These are phyloP conservation scores for Phyllostachys edulis DNA, from an alignment of 176 grass and related monocot species.

Conservation along the genomic window DNA sequence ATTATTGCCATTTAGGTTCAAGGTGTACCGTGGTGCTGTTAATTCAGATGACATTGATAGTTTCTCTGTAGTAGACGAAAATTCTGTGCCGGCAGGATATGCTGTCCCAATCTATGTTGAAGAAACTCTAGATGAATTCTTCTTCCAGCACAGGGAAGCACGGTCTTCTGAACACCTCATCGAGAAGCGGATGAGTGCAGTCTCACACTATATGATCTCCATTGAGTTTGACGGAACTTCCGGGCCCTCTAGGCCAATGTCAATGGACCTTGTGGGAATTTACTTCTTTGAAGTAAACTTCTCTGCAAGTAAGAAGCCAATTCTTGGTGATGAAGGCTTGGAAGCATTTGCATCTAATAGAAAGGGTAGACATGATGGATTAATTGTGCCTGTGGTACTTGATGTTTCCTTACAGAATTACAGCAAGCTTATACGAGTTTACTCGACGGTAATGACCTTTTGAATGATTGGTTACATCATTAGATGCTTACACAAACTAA, in stretches of 20 bases:
- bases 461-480: constrained; percentile 33
- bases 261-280: constrained; percentile 95
- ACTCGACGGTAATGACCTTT: constrained; percentile 73
- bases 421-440: constrained; percentile 85
- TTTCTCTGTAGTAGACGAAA: constrained; percentile 71
- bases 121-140: constrained; percentile 83
- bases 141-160: constrained; percentile 63
- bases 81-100: constrained; percentile 66
- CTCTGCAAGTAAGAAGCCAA: constrained; percentile 62
- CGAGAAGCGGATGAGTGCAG: constrained; percentile 69
- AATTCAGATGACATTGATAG: constrained; percentile 72
- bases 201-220: constrained; percentile 93
- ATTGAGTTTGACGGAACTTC: constrained; percentile 91
- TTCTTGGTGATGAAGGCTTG: constrained; percentile 44
- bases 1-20: constrained; percentile 76
- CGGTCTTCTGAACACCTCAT: constrained; percentile 80
- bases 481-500: constrained; percentile 28
- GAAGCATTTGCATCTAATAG: constrained; percentile 42
- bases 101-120: constrained; percentile 89
- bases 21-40: constrained; percentile 73
- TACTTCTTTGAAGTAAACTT: constrained; percentile 94
- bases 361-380: constrained; percentile 42
- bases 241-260: constrained; percentile 73
- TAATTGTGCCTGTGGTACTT: constrained; percentile 91
- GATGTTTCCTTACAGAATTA: constrained; percentile 96